Evolutionary conservation across 1,284 basidiomycete species (phyloP).

Genomic region (Singerocomus inundabilis): DNA sequence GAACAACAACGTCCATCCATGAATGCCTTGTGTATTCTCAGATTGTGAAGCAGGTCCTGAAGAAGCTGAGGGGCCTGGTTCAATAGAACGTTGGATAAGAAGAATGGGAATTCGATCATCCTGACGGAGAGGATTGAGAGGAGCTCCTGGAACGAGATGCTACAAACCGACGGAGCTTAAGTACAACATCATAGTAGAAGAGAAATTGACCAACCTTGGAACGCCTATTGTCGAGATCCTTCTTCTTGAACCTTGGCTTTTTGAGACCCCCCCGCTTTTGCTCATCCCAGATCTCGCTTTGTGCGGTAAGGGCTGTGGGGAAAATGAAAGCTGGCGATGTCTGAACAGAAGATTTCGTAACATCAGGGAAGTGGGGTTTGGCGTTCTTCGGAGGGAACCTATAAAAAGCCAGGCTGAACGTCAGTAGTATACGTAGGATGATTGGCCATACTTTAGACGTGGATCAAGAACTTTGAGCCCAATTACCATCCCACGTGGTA

Average conservation of each 20-base stretch:
- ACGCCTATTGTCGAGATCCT: conserved; percentile 78
- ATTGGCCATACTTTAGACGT: conserved; percentile 55
- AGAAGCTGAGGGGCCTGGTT: conserved; percentile 31
- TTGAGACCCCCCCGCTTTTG: conserved; percentile 48
- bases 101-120: conserved; percentile 83
- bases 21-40: conserved; percentile 42
- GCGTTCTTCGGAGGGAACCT: conserved; percentile 83
- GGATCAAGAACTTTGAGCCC: conserved; percentile 82
- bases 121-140: conserved; percentile 59
- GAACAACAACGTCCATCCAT: conserved; percentile 84
- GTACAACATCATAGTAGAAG: neutral
- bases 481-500: conserved; percentile 72
- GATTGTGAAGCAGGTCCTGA: conserved; percentile 23
- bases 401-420: neutral
- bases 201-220: conserved; percentile 50
- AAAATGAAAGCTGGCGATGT: conserved; percentile 39
- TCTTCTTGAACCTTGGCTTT: conserved; percentile 75
- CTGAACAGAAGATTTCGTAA: conserved; percentile 8
- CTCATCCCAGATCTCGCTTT: conserved; percentile 72
- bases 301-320: conserved; percentile 60
- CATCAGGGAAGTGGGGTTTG: conserved; percentile 37
- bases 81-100: conserved; percentile 77
- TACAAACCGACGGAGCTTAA: conserved; percentile 29
- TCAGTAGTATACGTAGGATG: neutral
- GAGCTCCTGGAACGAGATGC: conserved; percentile 76